Evolutionary conservation across 1,284 basidiomycete genomes (phyloP), one percentile per base, ranked within the genome.

Genomic region (Cystobasidium sp.): DNA sequence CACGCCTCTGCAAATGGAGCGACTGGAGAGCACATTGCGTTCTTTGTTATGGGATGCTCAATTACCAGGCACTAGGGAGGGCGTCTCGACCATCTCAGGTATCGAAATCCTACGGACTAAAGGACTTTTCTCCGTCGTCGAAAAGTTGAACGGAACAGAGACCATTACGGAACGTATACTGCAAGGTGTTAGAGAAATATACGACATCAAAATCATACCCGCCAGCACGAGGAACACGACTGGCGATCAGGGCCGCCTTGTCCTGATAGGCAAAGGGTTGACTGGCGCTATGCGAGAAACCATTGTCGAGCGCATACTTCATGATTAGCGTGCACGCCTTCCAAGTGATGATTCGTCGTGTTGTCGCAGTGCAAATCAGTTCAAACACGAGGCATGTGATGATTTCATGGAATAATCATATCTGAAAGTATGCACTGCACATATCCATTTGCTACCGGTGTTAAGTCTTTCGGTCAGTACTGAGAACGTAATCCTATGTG

Each of bases 181-280:
- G 46, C 94, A 97, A 80, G 94, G 93, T 2, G 94, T 97, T 12
- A 85, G 90, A 76, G 91, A 85, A 78, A 85, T 95, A 81, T 96
- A 94, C 80, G 94, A 97, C 77, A 86, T 94, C 20, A 83, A 84
- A 1, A 83, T 85, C 71, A 70, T 79, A 31, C 47, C 10, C 6
- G 24, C 20, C 41, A 53, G 37, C 7, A 6, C 43, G 14, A 31
- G 24, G 6, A 39, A 51, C 6, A 53, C 22, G 20, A 58, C 31
- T 49, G 67, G 58, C 61, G 44, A 68, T 53, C 24, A 39, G 49
- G 75, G 74, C 49, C 94, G 94, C 83, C 79, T 97, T 39, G 91
- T 95, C 1, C 86, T 97, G 73, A 96, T 97, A 70, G 94, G 94
- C 9, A 90, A 89, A 78, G 90, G 91, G 0, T 81, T 96, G 12